These are phyloP conservation scores for Elaeagnus macrophylla DNA, from an alignment of 306 rosid genomes.

Conservation along the genomic window DNA sequence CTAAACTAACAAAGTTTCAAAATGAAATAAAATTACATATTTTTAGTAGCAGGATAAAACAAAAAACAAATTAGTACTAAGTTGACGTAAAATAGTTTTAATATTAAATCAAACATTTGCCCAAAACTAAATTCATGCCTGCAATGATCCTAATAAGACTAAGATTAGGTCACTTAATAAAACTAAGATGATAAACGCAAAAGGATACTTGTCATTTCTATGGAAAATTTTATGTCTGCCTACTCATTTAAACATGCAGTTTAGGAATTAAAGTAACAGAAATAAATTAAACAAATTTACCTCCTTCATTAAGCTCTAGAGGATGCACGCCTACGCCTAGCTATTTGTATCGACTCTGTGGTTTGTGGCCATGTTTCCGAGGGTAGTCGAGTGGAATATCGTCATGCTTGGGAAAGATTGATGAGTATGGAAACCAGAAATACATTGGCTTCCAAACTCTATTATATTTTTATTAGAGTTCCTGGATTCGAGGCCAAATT, in stretches of 20 bases:
- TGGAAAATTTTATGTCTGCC: no score
- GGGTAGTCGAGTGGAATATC: conserved; percentile 39
- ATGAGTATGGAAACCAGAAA: conserved; percentile 51
- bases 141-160: neutral
- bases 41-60: no score
- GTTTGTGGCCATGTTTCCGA: conserved; percentile 31
- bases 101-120: no score
- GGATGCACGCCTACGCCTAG: no score
- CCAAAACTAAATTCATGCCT: conserved; percentile 6
- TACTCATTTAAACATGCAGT: no score
- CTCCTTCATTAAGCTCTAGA: conserved; percentile 51
- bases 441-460: conserved; percentile 27
- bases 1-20: no score
- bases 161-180: neutral
- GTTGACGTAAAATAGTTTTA: no score
- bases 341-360: conserved; percentile 41
- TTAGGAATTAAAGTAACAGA: no score
- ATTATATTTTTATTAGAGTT: conserved; percentile 36
- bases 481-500: conserved; percentile 34
- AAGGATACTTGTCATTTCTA: no score
- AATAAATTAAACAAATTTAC: conserved; percentile 18
- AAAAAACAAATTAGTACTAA: no score
- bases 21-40: no score
- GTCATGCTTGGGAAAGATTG: conserved; percentile 65
- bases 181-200: neutral